Conservation (phyloP, 2,329 filamentous ascomycete species). For the Fusarium sp. region DNA sequence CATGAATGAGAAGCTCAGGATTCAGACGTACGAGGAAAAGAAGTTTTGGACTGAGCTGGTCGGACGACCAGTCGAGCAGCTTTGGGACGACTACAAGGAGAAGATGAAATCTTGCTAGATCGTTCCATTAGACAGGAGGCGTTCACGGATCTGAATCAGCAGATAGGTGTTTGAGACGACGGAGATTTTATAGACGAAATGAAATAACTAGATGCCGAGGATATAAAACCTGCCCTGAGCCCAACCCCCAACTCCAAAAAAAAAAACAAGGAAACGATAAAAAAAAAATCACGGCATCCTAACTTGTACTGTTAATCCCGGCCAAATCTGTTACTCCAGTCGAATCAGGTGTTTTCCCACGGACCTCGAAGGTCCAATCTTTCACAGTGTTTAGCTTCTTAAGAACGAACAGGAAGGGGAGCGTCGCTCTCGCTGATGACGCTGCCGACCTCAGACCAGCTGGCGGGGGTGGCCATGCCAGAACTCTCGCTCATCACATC, state of each 20-base stretch:
- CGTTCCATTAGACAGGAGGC: conserved; percentile 1
- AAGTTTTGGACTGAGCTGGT: conserved; percentile 77
- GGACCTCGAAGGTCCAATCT: background rate
- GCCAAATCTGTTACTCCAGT: background rate
- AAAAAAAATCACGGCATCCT: background rate
- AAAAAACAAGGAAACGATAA: conserved; percentile 8
- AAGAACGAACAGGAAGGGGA: conserved; percentile 48
- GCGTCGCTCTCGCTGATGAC: conserved; percentile 68
- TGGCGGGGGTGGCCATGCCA: conserved; percentile 69
- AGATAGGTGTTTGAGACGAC: background rate
- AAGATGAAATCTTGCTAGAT: conserved; percentile 33
- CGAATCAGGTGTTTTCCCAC: background rate
- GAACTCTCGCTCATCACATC: conserved; percentile 72
- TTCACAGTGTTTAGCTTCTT: conserved; percentile 6
- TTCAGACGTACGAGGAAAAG: conserved; percentile 72
- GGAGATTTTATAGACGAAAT: conserved; percentile 21
- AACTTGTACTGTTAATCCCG: conserved; percentile 16
- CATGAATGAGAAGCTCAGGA: conserved; percentile 76
- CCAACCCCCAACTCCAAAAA: conserved; percentile 30
- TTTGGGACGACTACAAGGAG: conserved; percentile 80
- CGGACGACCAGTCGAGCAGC: conserved; percentile 71
- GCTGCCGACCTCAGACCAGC: conserved; percentile 75
- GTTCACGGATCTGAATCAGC: background rate
- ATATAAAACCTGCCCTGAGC: conserved; percentile 34
- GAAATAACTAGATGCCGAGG: conserved; percentile 30